Evolutionary conservation across 805 yeast genomes (phyloP), one percentile per base, ranked within the genome.

Genomic region (Candida tibetensis): DNA sequence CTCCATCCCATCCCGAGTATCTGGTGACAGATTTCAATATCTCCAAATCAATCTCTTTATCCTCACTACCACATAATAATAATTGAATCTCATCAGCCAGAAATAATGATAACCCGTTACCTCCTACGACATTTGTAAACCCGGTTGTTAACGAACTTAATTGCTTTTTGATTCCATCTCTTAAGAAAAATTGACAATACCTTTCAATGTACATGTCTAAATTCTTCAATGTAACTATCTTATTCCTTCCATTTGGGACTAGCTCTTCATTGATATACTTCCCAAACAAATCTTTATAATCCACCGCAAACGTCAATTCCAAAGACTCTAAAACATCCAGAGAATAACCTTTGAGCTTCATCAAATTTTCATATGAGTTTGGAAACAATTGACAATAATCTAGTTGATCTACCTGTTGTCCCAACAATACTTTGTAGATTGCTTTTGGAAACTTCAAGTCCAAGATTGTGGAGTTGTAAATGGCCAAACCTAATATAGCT

Each of bases 401-500:
- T 2, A 74, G 74, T 33, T 86, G 60, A 0, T 70, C 71, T 18
- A 79, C 62, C 4, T 74, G 75, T 36, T 74, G 67, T 2, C 70
- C 72, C 48, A 87, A 65, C 28, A 91, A 62, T 43, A 85, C 75
- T 61, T 88, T 90, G 62, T 85, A 93, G 27, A 89, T 59, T 0
- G 85, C 85, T 23, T 66, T 63, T 0, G 98, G 96, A 39, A 91
- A 78, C 31, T 75, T 76, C 39, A 91, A 65, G 55, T 89, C 96
- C 32, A 91, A 64, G 34, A 90, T 88, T 1, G 89, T 83, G 0
- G 96, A 85, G 59, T 91, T 93, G 59, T 86, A 88, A 23, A 93
- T 81, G 0, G 98, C 97, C 48, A 93, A 69, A 0, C 96, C 98
- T 28, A 93, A 62, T 2, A 89, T 82, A 2, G 85, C 85, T 0